Conservation (phyloP, 352 stramenopile species). For the Phytophthora litchii region DNA sequence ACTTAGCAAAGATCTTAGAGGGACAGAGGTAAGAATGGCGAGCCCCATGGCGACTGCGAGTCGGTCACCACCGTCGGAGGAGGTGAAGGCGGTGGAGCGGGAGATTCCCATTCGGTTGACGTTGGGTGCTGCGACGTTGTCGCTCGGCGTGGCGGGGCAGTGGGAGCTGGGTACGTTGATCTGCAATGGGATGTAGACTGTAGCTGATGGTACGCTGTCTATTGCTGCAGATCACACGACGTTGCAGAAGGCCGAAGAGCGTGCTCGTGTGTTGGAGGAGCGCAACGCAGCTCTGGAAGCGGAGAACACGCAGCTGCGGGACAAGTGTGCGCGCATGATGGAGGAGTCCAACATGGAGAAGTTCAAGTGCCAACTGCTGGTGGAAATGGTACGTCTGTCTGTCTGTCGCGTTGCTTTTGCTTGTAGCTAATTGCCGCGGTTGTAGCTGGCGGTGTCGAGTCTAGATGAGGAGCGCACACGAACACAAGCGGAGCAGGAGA, state of each 20-base stretch:
- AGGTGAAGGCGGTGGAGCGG: slow-evolving; percentile 27
- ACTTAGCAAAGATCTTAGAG: slow-evolving; percentile 2
- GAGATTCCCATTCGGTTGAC: slow-evolving; percentile 74
- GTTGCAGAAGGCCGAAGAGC: slow-evolving; percentile 50
- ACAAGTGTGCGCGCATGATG: slow-evolving; percentile 62
- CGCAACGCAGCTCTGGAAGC: slow-evolving; percentile 54
- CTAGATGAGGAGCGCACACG: slow-evolving; percentile 80
- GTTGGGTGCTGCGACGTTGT: slow-evolving; percentile 58
- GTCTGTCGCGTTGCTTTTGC: neutral
- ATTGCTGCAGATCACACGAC: slow-evolving; percentile 57
- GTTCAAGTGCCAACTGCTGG: slow-evolving; percentile 87
- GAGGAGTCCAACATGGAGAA: slow-evolving; percentile 90
- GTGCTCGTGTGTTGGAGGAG: slow-evolving; percentile 40
- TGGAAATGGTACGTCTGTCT: slow-evolving; percentile 75
- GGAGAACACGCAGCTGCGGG: slow-evolving; percentile 67
- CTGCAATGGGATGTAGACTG: neutral
- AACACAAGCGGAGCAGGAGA: slow-evolving; percentile 65
- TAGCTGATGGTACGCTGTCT: slow-evolving; percentile 3
- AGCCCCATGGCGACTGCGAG: slow-evolving; percentile 8
- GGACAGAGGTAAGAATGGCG: slow-evolving; percentile 16
- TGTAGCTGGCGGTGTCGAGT: slow-evolving; percentile 79
- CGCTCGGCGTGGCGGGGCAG: slow-evolving; percentile 44
- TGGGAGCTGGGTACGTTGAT: slow-evolving; percentile 67
- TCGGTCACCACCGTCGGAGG: slow-evolving; percentile 9
- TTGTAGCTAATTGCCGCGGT: neutral